Base-by-base conservation (phyloP, 805 yeast species). In the Suhomyces tanzawaensis region DNA sequence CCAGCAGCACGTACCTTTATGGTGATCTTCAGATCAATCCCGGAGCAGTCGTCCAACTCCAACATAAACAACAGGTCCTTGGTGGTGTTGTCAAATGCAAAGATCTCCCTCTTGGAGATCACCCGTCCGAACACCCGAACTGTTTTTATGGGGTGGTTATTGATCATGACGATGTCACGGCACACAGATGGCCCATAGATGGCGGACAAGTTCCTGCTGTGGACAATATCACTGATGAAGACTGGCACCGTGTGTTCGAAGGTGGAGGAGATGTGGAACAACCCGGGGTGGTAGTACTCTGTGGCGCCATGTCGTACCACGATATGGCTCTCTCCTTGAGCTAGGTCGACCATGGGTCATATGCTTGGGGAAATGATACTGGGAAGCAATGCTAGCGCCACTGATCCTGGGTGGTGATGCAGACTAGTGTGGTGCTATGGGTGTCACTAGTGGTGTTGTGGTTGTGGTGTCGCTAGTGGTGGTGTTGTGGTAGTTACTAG, bases 21-120 rank as follows among this genome's bases (percentile, higher is more conserved):
- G 4, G 40, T 37, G 5, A 68, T 51, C 3, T 41, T 31, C 65
- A 63, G 69, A 2, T 41, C 8, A 2, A 35, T 36, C 3, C 64
- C 61, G 11, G 71, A 66, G 15, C 43, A 54, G 44, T 69, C 74
- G 37, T 69, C 73, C 3, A 69, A 21, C 4, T 48, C 42, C 6
- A 68, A 9, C 14, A 56, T 24, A 34, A 24, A 18, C 48, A 35
- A 34, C 40, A 52, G 23, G 43, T 43, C n/a, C 33, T 24, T 12
- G 33, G 41, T 30, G 7, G 14, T 32, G 26, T 33, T 27, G 4
- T 36, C 39, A 17, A 24, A 12, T 7, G 13, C 14, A 9, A 13
- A 9, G 12, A n/a, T 24, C n/a, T 24, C 14, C 14, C 2, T 35
- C 39, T 7, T 16, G 24, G 13, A 16, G 27, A 3, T 4, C 25